Evolutionary conservation across 352 stramenopile species (phyloP), one percentile per base, ranked within the genome.

Genomic region (Pythium folliculosum): DNA sequence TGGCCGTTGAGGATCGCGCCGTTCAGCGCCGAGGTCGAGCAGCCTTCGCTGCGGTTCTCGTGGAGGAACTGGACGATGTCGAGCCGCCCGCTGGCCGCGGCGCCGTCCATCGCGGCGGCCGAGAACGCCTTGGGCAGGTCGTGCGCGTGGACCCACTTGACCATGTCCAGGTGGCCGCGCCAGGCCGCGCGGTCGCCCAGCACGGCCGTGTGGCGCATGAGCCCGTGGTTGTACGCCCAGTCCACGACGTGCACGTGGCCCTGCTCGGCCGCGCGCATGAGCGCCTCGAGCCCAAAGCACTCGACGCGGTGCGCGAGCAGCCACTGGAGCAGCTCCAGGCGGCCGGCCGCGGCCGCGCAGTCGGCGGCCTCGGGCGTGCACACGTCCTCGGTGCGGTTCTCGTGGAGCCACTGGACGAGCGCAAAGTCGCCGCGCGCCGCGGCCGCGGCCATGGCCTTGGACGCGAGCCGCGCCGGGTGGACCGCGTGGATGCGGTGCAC

Each of bases 271-370:
- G 70, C 70, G 5, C 52, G 57, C 32, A 67, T 67, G 58, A 71
- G 63, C 43, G 66, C 66, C 25, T 73, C 63, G 19, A 66, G 48
- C 12, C 53, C 58, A 54, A 65, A 68, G 54, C 66, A 68, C 27
- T 73, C 68, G 1, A 65, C 48, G 32, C 62, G 68, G 12, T 67
- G 27, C 21, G 48, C 51, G 16, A 69, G 58, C 10, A 75, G 35
- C 68, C 68, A 75, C 63, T 70, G 54, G 25, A 76, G 45, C 22
- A 76, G 57, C 44, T 72, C 65, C 21, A 73, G 43, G 51, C 73
- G 65, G 16, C 70, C 70, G 19, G 32, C 52, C 27, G 61, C 66
- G 13, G 70, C 70, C 14, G 70, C 70, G 21, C 49, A 64, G 48
- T 76, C 70, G 6, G 65, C 65, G 0, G 70, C 65, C 52, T 67